These are phyloP conservation scores for Monascus purpureus DNA, from an alignment of 495 filamentous ascomycete genomes.

Conservation along the genomic window DNA sequence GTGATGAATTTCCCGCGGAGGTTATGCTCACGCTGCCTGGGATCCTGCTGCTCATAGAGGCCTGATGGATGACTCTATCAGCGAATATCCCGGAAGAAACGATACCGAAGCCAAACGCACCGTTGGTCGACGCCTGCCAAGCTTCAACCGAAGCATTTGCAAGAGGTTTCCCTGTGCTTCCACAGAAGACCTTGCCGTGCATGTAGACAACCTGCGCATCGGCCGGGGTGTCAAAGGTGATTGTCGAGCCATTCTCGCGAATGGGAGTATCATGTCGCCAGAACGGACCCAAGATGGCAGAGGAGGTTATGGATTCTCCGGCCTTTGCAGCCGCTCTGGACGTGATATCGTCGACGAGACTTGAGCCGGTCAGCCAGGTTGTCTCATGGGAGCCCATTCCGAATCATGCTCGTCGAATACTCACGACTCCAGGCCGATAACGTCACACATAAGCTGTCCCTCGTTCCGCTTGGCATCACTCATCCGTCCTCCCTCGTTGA, in stretches of 20 bases:
- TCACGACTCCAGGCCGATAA: conserved; percentile 57
- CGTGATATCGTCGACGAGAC: conserved; percentile 65
- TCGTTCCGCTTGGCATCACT: conserved; percentile 60
- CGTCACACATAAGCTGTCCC: conserved; percentile 55
- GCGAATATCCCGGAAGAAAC: too few species aligned
- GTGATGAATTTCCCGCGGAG: conserved; percentile 59
- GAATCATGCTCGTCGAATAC: conserved; percentile 3
- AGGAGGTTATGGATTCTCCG: conserved; percentile 43
- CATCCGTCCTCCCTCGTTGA: conserved; percentile 63
- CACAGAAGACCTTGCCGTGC: conserved; percentile 48
- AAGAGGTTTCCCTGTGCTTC: conserved; percentile 42
- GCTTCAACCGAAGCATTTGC: conserved; percentile 53
- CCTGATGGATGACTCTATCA: too few species aligned
- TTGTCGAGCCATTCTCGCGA: conserved; percentile 47
- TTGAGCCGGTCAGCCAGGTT: conserved; percentile 10
- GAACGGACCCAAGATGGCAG: conserved; percentile 65
- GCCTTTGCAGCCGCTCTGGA: conserved; percentile 43
- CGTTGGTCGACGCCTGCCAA: conserved; percentile 67
- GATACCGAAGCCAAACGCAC: too few species aligned
- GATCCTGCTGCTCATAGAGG: conserved; percentile 72
- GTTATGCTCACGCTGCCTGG: conserved; percentile 57
- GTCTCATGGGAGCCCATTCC: too few species aligned
- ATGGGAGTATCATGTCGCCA: conserved; percentile 56
- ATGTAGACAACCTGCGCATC: conserved; percentile 45
- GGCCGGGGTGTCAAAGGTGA: conserved; percentile 41